Evolutionary conservation across 352 stramenopile species (phyloP).

Genomic region (Phytophthora citricola): DNA sequence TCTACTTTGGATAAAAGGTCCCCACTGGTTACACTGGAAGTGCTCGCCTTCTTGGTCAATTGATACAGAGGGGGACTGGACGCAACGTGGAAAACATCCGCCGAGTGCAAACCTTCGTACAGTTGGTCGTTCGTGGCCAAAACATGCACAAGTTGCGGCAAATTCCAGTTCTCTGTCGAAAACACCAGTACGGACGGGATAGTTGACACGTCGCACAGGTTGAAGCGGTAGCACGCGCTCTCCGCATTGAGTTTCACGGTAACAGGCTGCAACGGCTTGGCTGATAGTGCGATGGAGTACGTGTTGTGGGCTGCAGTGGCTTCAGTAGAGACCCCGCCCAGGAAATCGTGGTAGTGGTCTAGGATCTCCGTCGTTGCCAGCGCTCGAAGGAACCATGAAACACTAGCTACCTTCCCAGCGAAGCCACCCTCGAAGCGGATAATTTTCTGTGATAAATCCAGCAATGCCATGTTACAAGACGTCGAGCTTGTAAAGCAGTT

Average conservation of each 20-base stretch:
- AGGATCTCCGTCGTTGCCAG: constrained; percentile 47
- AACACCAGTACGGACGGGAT: constrained; percentile 52
- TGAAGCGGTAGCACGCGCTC: constrained; percentile 72
- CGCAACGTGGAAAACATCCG: constrained; percentile 37
- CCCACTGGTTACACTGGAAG: constrained; percentile 13
- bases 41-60: constrained; percentile 37
- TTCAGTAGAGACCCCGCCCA: constrained; percentile 27
- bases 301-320: constrained; percentile 50
- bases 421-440: constrained; percentile 43
- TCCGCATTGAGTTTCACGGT: constrained; percentile 59
- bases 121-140: constrained; percentile 66
- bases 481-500: constrained; percentile 15
- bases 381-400: constrained; percentile 63
- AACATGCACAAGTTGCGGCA: constrained; percentile 46
- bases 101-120: constrained; percentile 56
- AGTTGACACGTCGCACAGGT: constrained; percentile 68
- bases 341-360: constrained; percentile 79
- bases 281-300: constrained; percentile 55
- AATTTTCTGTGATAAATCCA: constrained; percentile 45
- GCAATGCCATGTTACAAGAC: constrained; percentile 49
- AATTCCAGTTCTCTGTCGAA: constrained; percentile 50
- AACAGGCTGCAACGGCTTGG: constrained; percentile 56
- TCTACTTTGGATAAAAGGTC: constrained; percentile 17
- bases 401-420: constrained; percentile 45
- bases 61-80: constrained; percentile 43